Evolutionary conservation across 768 basidiomycete genomes (phyloP).

Genomic region (Antrodiella citrinella): DNA sequence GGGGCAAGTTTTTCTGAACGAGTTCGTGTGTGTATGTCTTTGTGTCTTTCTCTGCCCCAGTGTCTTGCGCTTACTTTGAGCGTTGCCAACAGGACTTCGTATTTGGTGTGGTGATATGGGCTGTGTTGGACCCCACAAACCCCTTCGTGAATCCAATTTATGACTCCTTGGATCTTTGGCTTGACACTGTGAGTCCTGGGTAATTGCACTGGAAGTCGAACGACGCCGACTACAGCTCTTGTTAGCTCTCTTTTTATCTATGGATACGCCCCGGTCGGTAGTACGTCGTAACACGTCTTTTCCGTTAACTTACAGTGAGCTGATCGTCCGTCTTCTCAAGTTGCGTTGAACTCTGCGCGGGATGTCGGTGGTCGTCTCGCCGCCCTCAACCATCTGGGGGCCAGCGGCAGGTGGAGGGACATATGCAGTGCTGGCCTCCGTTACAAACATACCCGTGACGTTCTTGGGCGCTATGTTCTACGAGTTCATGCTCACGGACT

Average conservation of each 20-base stretch:
- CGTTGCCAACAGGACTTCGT: constrained; percentile 31
- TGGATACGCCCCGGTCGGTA: constrained; percentile 48
- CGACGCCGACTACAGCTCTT: not conserved
- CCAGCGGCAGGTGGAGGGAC: constrained; percentile 38
- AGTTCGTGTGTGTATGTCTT: constrained; percentile 42
- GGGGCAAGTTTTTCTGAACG: constrained; percentile 42
- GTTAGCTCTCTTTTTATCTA: constrained; percentile 48
- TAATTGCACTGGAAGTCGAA: constrained; percentile 51
- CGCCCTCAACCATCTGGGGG: constrained; percentile 58
- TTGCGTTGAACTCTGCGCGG: constrained; percentile 59
- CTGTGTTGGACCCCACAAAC: constrained; percentile 51
- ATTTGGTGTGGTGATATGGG: constrained; percentile 45
- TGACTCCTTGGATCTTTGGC: too few species aligned
- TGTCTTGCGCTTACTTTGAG: not conserved
- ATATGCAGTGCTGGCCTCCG: constrained; percentile 56
- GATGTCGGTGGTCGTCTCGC: constrained; percentile 57
- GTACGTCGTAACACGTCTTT: constrained; percentile 9
- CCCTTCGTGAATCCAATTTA: constrained; percentile 48
- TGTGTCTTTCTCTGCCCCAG: not conserved
- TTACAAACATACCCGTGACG: constrained; percentile 60
- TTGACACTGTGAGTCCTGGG: constrained; percentile 37
- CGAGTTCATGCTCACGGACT: constrained; percentile 49
- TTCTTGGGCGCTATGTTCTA: constrained; percentile 45
- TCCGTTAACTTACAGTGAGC: not conserved
- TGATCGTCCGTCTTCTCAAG: not conserved